Evolutionary conservation across 2,329 filamentous ascomycete species (phyloP).

Genomic region (Xylaria digitata): DNA sequence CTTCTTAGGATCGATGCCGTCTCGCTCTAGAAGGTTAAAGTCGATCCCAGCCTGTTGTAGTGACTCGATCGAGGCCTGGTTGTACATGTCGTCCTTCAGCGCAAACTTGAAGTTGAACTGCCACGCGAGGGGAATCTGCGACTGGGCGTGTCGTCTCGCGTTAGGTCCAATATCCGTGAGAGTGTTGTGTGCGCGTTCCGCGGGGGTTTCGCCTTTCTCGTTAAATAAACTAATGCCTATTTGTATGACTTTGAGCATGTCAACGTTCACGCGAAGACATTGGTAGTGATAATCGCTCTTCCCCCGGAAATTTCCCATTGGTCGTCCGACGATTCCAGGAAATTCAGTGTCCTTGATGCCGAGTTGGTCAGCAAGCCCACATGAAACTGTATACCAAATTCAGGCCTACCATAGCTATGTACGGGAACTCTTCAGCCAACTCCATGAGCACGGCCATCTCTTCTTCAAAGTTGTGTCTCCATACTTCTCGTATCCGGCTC

Average conservation of each 20-base stretch:
- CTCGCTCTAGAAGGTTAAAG: slow-evolving; percentile 83
- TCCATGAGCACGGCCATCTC: slow-evolving; percentile 88
- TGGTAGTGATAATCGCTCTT: slow-evolving; percentile 99
- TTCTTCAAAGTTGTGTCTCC: slow-evolving; percentile 89
- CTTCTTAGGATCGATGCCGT: slow-evolving; percentile 89
- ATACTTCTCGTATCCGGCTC: slow-evolving; percentile 92
- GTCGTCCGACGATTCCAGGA: slow-evolving; percentile 94
- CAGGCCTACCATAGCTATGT: slow-evolving; percentile 90
- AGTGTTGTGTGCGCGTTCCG: slow-evolving; percentile 69
- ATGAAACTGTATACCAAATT: slow-evolving; percentile 24
- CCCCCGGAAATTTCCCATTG: slow-evolving; percentile 92
- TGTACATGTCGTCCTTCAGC: slow-evolving; percentile 96
- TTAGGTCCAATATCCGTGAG: slow-evolving; percentile 55
- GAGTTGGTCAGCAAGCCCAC: slow-evolving; percentile 39
- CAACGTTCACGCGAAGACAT: slow-evolving; percentile 95
- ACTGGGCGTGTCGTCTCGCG: slow-evolving; percentile 56
- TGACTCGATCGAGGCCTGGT: slow-evolving; percentile 92
- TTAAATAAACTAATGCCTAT: slow-evolving; percentile 95
- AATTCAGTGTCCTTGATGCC: slow-evolving; percentile 88
- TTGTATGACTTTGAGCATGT: slow-evolving; percentile 97
- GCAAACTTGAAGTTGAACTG: slow-evolving; percentile 99
- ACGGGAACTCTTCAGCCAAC: slow-evolving; percentile 89
- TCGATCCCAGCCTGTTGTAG: slow-evolving; percentile 93
- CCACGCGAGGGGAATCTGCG: slow-evolving; percentile 87
- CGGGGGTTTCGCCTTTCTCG: slow-evolving; percentile 86